phyloP scores from a whole-genome alignment of 2,329 filamentous ascomycete genomes.

The Lachnellula cervina region DNA sequence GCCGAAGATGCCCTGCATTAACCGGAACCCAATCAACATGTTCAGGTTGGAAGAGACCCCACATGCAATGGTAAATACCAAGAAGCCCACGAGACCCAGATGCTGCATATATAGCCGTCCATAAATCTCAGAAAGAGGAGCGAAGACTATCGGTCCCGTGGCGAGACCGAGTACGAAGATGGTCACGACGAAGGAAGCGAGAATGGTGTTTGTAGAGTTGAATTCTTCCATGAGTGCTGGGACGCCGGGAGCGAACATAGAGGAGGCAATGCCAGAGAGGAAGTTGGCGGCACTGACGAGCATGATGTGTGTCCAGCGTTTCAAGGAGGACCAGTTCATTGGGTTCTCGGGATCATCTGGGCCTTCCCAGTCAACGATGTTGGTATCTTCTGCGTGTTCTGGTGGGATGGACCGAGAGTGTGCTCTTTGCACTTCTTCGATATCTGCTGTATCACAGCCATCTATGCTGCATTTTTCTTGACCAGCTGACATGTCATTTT shows the following conservation, averaged over 20 bases:
- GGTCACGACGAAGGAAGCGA: constrained; percentile 16
- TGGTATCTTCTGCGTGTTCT: not conserved
- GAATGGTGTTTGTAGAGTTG: constrained; percentile 9
- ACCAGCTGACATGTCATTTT: not conserved
- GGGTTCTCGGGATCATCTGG: constrained; percentile 14
- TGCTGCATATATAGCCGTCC: constrained; percentile 39
- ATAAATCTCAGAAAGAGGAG: constrained; percentile 59
- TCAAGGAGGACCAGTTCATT: constrained; percentile 9
- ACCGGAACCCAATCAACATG: constrained; percentile 51
- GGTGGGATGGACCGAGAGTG: not conserved
- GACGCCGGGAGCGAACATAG: constrained; percentile 41
- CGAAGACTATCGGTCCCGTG: constrained; percentile 52
- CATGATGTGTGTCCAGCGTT: constrained; percentile 7
- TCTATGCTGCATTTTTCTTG: not conserved
- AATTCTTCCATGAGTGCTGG: constrained; percentile 20
- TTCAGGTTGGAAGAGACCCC: constrained; percentile 40
- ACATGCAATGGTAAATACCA: not conserved
- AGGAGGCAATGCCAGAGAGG: constrained; percentile 30
- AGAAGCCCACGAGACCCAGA: not conserved
- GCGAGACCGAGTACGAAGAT: constrained; percentile 58
- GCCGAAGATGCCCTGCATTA: constrained; percentile 59
- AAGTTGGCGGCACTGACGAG: constrained; percentile 12
- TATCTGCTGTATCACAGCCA: not conserved
- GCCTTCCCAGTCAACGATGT: constrained; percentile 13
- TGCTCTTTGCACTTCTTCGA: not conserved